These are phyloP conservation scores for Mucor circinelloides DNA, from an alignment of 371 early-diverging fungal genomes.

Conservation along the genomic window DNA sequence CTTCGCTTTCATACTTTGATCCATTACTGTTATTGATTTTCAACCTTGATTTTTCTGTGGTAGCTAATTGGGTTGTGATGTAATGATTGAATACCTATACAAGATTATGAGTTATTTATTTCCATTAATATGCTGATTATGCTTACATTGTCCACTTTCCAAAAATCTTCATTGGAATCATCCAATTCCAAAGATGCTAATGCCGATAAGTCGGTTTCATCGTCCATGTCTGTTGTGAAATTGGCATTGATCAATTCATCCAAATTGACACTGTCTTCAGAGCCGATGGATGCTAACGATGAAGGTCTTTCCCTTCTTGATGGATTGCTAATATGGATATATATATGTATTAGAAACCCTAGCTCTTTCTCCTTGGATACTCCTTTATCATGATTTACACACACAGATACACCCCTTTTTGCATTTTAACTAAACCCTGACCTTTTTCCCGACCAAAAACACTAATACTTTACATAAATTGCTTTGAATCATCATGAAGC, in stretches of 20 bases:
- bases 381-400: not conserved
- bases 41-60: not conserved
- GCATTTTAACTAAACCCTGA: constrained; percentile 9
- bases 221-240: constrained; percentile 41
- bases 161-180: constrained; percentile 51
- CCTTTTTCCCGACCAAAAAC: not conserved
- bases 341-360: not conserved
- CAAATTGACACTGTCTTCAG: constrained; percentile 46
- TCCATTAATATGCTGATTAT: not conserved
- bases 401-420: not conserved
- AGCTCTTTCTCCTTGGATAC: constrained; percentile 1
- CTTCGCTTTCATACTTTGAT: constrained; percentile 10
- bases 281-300: constrained; percentile 43
- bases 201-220: constrained; percentile 45
- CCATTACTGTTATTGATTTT: constrained; percentile 4
- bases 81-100: not conserved
- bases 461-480: not conserved
- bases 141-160: constrained; percentile 46
- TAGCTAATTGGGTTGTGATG: not conserved
- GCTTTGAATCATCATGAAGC: not conserved
- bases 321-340: not conserved
- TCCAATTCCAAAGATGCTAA: constrained; percentile 47
- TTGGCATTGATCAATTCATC: constrained; percentile 49
- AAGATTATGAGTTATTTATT: not conserved
- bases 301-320: constrained; percentile 28